These are phyloP conservation scores for Antrodiella citrinella DNA, from an alignment of 768 basidiomycete species.

Conservation along the genomic window DNA sequence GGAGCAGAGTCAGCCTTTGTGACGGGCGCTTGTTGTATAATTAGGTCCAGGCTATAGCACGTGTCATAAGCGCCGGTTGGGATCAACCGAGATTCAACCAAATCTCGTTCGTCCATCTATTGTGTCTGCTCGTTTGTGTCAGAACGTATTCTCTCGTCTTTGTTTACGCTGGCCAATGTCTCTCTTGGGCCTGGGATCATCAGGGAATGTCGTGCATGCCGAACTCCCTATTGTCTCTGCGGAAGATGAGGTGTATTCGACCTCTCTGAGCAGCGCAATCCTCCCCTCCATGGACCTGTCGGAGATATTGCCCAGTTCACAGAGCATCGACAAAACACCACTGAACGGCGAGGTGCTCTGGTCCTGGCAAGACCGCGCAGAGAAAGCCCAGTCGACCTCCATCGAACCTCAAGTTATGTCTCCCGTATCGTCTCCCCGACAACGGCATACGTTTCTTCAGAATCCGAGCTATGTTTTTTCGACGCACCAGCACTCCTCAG, in stretches of 20 bases:
- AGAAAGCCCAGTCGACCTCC: neutral
- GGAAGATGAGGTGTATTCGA: neutral
- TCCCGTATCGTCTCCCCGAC: neutral
- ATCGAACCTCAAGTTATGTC: neutral
- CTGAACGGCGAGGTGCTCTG: neutral
- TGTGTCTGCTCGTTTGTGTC: too few relatives aligned
- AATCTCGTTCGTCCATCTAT: too few relatives aligned
- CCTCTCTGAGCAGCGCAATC: neutral
- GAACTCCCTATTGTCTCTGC: too few relatives aligned
- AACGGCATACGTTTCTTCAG: neutral
- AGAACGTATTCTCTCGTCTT: too few relatives aligned
- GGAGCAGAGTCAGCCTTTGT: too few relatives aligned
- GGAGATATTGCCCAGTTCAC: neutral
- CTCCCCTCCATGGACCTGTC: neutral
- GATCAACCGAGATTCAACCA: too few relatives aligned
- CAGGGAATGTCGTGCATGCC: too few relatives aligned
- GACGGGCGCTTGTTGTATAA: too few relatives aligned
- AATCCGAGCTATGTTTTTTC: neutral
- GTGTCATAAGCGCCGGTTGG: too few relatives aligned
- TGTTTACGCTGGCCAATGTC: too few relatives aligned
- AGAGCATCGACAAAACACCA: neutral
- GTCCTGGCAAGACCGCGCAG: neutral
- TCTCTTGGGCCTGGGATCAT: too few relatives aligned
- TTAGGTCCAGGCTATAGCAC: too few relatives aligned
- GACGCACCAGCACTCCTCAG: neutral